Percentiles rank a stretch among this genome's conserved stretches.
phyloP scores from a whole-genome alignment of 805 yeast species.

The Starmerella vaccinii region DNA sequence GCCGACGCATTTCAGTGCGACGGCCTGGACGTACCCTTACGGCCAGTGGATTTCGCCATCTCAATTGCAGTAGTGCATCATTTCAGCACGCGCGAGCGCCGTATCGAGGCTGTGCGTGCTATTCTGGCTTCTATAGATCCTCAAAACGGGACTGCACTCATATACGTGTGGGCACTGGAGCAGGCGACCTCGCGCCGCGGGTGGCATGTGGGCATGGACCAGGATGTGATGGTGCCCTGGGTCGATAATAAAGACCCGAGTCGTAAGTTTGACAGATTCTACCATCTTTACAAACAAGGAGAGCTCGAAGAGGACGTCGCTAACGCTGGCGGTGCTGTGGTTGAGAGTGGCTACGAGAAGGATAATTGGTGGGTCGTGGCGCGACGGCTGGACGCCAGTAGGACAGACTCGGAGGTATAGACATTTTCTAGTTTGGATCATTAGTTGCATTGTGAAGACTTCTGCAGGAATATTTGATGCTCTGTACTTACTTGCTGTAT shows the following conservation, averaged over 20 bases:
- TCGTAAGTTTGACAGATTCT: constrained; percentile 66
- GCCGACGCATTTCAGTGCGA: constrained; percentile 69
- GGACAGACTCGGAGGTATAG: neutral
- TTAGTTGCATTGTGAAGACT: too few relatives aligned
- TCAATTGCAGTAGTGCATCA: constrained; percentile 95
- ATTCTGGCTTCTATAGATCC: constrained; percentile 47
- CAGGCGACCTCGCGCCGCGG: constrained; percentile 84
- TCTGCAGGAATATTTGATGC: too few relatives aligned
- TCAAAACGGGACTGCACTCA: constrained; percentile 55
- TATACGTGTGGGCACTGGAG: constrained; percentile 96
- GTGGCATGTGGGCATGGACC: constrained; percentile 81
- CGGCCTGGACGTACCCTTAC: constrained; percentile 46
- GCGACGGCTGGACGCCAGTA: neutral
- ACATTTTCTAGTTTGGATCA: too few relatives aligned
- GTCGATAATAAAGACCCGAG: constrained; percentile 46
- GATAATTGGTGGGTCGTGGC: constrained; percentile 77
- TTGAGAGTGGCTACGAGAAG: constrained; percentile 73
- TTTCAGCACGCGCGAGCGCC: constrained; percentile 72
- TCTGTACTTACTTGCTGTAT: too few relatives aligned
- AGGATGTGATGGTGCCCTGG: constrained; percentile 95
- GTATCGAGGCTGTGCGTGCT: constrained; percentile 63
- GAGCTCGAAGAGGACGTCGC: constrained; percentile 65
- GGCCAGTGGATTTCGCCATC: constrained; percentile 68
- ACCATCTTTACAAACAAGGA: constrained; percentile 77
- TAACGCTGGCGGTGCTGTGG: constrained; percentile 59